These are phyloP conservation scores for Tuber aestivum DNA, from an alignment of 495 filamentous ascomycete genomes.

Conservation along the genomic window DNA sequence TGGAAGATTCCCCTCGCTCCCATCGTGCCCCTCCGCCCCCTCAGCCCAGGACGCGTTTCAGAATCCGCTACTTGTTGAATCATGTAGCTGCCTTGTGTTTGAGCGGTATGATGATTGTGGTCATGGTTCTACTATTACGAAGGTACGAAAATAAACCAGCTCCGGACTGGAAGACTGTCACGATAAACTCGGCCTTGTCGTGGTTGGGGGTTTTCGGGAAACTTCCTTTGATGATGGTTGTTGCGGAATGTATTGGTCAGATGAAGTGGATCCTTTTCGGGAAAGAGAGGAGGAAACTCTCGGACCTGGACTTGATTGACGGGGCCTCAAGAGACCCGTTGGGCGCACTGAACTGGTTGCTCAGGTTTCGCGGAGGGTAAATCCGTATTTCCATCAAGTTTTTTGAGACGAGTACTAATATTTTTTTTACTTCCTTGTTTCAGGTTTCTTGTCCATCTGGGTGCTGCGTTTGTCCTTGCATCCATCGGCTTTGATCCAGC, in stretches of 20 bases:
- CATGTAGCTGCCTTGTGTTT: conserved; percentile 8
- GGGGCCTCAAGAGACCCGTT: conserved; percentile 25
- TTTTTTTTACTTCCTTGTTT: background rate
- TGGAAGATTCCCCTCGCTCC: conserved; percentile 5
- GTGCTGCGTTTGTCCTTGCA: conserved; percentile 29
- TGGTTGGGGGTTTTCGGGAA: conserved; percentile 26
- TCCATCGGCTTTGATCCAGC: conserved; percentile 37
- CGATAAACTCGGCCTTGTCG: conserved; percentile 25
- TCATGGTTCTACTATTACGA: conserved; percentile 12
- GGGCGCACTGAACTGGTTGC: conserved; percentile 30
- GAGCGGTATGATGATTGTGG: conserved; percentile 18
- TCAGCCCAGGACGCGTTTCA: conserved; percentile 16
- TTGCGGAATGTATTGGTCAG: conserved; percentile 31
- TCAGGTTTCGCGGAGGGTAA: conserved; percentile 32
- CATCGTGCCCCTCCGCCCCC: conserved; percentile 7
- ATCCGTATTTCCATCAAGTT: background rate
- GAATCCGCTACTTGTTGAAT: conserved; percentile 13
- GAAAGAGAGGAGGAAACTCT: conserved; percentile 17
- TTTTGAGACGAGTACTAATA: background rate
- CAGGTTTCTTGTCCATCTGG: conserved; percentile 33
- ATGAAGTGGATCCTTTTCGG: conserved; percentile 32
- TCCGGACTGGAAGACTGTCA: conserved; percentile 13
- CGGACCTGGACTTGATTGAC: conserved; percentile 29
- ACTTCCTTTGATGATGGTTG: conserved; percentile 16
- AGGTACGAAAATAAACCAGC: conserved; percentile 17